Conservation (phyloP, 106 monocot species). For the Dendrobium officinale region DNA sequence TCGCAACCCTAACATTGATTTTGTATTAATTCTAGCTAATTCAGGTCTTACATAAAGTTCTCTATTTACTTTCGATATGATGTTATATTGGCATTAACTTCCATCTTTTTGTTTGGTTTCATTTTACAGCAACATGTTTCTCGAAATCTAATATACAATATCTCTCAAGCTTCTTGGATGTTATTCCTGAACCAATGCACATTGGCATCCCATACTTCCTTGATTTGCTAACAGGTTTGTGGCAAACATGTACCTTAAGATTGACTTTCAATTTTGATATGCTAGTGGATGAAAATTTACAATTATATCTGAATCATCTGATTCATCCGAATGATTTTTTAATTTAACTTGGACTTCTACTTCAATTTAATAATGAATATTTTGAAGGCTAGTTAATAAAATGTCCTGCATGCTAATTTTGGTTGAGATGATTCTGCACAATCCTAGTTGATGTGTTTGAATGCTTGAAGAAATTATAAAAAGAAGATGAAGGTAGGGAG, state of each 20-base stretch:
- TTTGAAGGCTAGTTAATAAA: too few relatives aligned
- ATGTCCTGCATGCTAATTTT: too few relatives aligned
- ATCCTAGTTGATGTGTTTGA: too few relatives aligned
- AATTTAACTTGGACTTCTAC: too few relatives aligned
- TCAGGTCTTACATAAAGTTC: slow-evolving; percentile 45
- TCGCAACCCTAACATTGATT: slow-evolving; percentile 62
- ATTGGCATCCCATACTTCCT: slow-evolving; percentile 24
- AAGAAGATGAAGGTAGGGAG: too few relatives aligned
- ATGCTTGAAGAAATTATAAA: too few relatives aligned
- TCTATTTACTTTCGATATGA: background rate
- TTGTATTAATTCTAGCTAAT: slow-evolving; percentile 70
- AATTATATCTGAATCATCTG: too few relatives aligned
- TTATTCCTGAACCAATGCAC: slow-evolving; percentile 48
- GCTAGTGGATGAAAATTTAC: background rate
- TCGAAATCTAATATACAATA: slow-evolving; percentile 36
- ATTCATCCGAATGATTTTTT: too few relatives aligned
- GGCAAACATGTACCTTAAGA: background rate
- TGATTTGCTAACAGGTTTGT: slow-evolving; percentile 40
- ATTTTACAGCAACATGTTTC: slow-evolving; percentile 56
- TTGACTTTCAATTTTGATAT: background rate
- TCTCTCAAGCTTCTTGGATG: slow-evolving; percentile 26
- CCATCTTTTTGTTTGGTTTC: background rate
- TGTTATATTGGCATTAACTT: background rate
- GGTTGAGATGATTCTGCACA: too few relatives aligned
- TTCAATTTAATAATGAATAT: too few relatives aligned